Base-by-base conservation (phyloP, 805 yeast genomes). In the Candida pseudoglaebosa region DNA sequence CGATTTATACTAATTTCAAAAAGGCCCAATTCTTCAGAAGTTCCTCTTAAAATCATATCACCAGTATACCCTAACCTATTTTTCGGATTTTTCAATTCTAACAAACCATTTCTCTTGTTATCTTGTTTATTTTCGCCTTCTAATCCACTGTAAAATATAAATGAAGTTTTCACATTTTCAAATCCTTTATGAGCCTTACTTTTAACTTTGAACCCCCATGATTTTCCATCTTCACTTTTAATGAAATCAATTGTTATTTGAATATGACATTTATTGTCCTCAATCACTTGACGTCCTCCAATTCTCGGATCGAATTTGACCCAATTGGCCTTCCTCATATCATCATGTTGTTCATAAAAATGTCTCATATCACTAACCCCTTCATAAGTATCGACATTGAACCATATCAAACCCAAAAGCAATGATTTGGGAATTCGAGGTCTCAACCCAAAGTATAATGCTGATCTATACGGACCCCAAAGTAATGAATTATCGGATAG, bases 391-490 rank as follows among this genome's bases (percentile, higher is more conserved):
- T 84, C 82, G 4, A 77, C 73, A 52, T 81, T 80, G 64, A 78
- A 86, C 98, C 98, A 91, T 80, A 91, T 77, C 18, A 90, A 64
- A 0, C 98, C 98, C 10, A 87, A 66, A 41, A 82, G 54, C 37
- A 93, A 69, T 2, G 91, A 78, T 24, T 78, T 71, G 1, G 96
- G 96, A 3, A 84, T 52, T 34, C 91, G 68, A 2, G 98, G 96
- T 33, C 90, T 71, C 34, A 93, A 65, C 1, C 98, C 98, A 43
- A 90, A 67, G 61, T 90, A 93, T 31, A 87, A 68, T 40, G 87
- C 84, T 6, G 96, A 81, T 46, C 97, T 67, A 60, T 89, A 91
- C 1, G 98, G 95, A 1, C 95, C 98, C 99, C 99, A 91, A 17
- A 67, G 45, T 22, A 67, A 56, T 5, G 62, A 52, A 29, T 51